Evolutionary conservation across 2,329 filamentous ascomycete genomes (phyloP).

Genomic region (Fusarium sp.): DNA sequence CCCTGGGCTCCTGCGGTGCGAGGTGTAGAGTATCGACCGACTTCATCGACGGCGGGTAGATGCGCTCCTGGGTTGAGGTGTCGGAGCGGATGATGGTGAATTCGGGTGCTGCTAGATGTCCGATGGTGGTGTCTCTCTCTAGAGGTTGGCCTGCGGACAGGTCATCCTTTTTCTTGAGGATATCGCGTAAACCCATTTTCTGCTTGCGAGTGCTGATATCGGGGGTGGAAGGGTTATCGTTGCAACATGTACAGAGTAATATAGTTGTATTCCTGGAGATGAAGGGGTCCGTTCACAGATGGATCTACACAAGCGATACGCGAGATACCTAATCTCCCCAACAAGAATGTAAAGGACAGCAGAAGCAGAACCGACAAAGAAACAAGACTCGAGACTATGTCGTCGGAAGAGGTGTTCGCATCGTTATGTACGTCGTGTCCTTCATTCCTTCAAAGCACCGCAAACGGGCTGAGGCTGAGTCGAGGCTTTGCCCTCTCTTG

Average conservation of each 20-base stretch:
- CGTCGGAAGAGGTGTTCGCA: neutral
- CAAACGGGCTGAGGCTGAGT: conserved; percentile 45
- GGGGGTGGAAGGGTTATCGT: neutral
- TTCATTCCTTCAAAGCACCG: conserved; percentile 27
- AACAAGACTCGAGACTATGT: neutral
- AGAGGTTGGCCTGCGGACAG: conserved; percentile 51
- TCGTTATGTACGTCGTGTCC: neutral
- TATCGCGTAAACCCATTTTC: conserved; percentile 63
- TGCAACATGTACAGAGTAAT: conserved; percentile 8
- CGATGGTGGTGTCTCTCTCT: conserved; percentile 53
- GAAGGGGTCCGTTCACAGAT: conserved; percentile 22
- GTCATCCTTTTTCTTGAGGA: conserved; percentile 65
- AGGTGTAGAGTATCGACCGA: conserved; percentile 49
- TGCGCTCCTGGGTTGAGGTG: conserved; percentile 81
- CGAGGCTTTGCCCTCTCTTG: conserved; percentile 36
- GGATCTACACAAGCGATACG: conserved; percentile 27
- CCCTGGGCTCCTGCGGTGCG: conserved; percentile 45
- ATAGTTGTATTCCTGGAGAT: conserved; percentile 9
- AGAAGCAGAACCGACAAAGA: neutral
- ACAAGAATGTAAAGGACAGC: conserved; percentile 3
- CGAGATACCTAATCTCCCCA: conserved; percentile 15
- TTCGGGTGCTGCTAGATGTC: conserved; percentile 63
- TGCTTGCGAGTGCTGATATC: conserved; percentile 7
- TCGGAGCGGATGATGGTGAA: conserved; percentile 89
- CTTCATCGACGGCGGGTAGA: conserved; percentile 69